Base-by-base conservation (phyloP, 768 basidiomycete species). In the Suillus ampliporus region DNA sequence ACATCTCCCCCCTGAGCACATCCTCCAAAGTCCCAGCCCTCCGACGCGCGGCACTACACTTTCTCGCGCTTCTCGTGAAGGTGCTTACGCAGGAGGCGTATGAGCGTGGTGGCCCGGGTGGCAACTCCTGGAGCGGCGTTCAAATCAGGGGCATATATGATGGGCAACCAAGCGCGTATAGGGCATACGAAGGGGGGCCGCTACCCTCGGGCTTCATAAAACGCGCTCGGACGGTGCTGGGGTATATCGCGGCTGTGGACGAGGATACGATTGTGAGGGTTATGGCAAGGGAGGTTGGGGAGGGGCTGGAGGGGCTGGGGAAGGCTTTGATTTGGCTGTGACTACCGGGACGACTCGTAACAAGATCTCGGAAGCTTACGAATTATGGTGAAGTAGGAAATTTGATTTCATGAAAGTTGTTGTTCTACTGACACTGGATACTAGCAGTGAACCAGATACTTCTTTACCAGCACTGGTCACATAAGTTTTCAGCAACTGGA, bases 1-100 rank as follows among this genome's bases (percentile, higher is more conserved):
- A 56, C 26, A 56, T 40, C 19, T 56, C 54, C 10, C 54, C 54
- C 26, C 1, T 40, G 54, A 56, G 23, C 17, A 76, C 76, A 4
- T 56, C 89, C 67, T 65, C 90, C 0, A 92, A 88, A 71, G 82
- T 92, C 53, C 92, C 96, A 1, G 83, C 92, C 1, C 78, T 98
- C 4, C 86, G 96, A 37, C 89, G 97, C 46, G 89, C 93, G 1
- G 94, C 92, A 0, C 71, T 97, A n/a, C 89, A 95, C 67, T 90
- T 97, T 72, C 80, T 97, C 47, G 80, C 87, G 0, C 70, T 89
- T 10, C 78, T 95, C 37, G 73, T 94, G n/a, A 82, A 84, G n/a
- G 83, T 88, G 46, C 79, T 81, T 19, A 86, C 82, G 0, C 76
- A 75, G n/a, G 78, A 83, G 10, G 69, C 81, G 13, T 85, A 90